Conservation (phyloP, 2,329 filamentous ascomycete species). For the Fusarium redolens region DNA sequence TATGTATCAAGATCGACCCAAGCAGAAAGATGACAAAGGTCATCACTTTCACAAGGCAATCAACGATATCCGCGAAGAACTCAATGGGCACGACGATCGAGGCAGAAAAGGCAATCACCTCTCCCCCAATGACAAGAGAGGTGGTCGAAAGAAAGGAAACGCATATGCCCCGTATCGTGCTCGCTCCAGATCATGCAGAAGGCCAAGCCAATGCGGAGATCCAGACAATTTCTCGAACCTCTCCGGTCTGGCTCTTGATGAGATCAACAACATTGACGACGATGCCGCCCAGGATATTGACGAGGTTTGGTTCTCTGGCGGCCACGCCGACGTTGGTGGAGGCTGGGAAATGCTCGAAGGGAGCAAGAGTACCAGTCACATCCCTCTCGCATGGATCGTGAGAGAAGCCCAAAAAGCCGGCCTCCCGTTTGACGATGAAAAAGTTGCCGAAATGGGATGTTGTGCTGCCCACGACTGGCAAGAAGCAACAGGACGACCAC, state of each 20-base stretch:
- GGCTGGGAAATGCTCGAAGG: slow-evolving; percentile 72
- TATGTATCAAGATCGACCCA: slow-evolving; percentile 63
- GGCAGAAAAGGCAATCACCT: slow-evolving; percentile 33
- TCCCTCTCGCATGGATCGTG: slow-evolving; percentile 78
- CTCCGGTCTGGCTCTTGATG: slow-evolving; percentile 46
- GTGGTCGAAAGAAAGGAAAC: neutral
- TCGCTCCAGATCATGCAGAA: slow-evolving; percentile 53
- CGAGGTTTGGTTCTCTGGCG: slow-evolving; percentile 84
- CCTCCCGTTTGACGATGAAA: slow-evolving; percentile 75
- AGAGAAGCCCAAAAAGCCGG: slow-evolving; percentile 70
- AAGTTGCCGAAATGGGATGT: slow-evolving; percentile 75
- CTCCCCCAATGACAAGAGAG: slow-evolving; percentile 18
- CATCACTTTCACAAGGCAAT: slow-evolving; percentile 42
- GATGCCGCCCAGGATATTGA: slow-evolving; percentile 76
- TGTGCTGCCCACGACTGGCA: slow-evolving; percentile 20
- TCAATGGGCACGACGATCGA: slow-evolving; percentile 24
- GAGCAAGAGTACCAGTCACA: slow-evolving; percentile 73
- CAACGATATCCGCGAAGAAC: slow-evolving; percentile 32
- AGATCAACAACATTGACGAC: slow-evolving; percentile 55
- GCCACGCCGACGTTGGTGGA: slow-evolving; percentile 82
- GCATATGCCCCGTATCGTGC: slow-evolving; percentile 56
- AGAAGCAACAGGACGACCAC: slow-evolving; percentile 12
- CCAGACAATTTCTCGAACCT: slow-evolving; percentile 46
- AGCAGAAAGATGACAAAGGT: slow-evolving; percentile 30
- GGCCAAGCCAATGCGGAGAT: slow-evolving; percentile 34